A percentile compares a stretch with the other conserved stretches of the same genome.
phyloP scores from a whole-genome alignment of 257 asterid species.

The Paraleonurus japonicus region DNA sequence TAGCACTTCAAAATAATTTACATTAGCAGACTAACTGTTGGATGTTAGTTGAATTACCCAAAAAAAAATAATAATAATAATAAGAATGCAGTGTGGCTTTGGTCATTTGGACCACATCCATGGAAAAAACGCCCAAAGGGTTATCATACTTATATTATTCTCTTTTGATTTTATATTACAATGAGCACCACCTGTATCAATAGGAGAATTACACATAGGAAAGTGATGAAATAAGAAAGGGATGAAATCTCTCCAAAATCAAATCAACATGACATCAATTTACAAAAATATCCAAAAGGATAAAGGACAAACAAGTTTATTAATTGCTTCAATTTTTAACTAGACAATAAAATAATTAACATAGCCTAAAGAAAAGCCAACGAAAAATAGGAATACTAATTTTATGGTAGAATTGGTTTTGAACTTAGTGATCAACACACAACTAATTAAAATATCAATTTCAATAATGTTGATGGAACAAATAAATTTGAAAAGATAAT shows the following conservation, averaged over 20 bases:
- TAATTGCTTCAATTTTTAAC: neutral
- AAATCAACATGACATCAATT: constrained; percentile 8
- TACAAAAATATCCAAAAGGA: neutral
- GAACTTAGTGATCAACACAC: constrained; percentile 4
- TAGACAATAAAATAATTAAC: neutral
- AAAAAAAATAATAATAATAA: neutral
- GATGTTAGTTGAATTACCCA: neutral
- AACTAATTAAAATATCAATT: constrained; percentile 3
- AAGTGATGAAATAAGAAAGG: neutral
- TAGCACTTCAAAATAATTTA: neutral
- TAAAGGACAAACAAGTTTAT: neutral
- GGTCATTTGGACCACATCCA: neutral
- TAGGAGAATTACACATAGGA: neutral
- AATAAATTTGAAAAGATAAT: neutral
- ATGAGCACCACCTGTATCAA: neutral
- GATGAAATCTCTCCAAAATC: neutral
- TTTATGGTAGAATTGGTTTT: neutral
- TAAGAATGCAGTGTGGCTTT: neutral
- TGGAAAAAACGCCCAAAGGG: neutral
- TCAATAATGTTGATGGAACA: neutral
- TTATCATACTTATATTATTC: neutral
- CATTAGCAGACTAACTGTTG: constrained; percentile 7
- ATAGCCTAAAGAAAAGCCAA: constrained; percentile 11
- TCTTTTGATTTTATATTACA: neutral
- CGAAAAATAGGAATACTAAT: neutral